A percentile compares a stretch with the other conserved stretches of the same genome.
These are phyloP conservation scores for Lizonia empirigonia DNA, from an alignment of 2,329 filamentous ascomycete genomes.

Conservation along the genomic window DNA sequence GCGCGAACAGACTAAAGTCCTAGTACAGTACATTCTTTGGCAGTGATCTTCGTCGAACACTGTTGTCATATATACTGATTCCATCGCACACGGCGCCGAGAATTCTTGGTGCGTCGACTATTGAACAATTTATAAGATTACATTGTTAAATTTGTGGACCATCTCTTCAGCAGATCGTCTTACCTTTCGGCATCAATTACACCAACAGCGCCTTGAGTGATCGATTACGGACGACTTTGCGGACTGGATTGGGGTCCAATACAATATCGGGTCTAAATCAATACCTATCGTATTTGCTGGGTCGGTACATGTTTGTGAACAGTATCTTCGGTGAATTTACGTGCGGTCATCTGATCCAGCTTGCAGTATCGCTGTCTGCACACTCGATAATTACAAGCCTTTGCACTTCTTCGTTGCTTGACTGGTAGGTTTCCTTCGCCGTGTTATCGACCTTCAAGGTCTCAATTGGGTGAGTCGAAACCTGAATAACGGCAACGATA, in stretches of 20 bases:
- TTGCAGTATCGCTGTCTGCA: constrained; percentile 47
- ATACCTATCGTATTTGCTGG: constrained; percentile 57
- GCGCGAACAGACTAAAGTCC: too few species aligned
- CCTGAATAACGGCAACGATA: background rate
- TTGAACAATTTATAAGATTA: too few species aligned
- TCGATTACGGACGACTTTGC: constrained; percentile 58
- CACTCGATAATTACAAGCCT: constrained; percentile 30
- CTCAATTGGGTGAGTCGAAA: constrained; percentile 40
- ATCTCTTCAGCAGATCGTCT: constrained; percentile 59
- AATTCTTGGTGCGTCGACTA: too few species aligned
- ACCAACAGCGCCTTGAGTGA: constrained; percentile 53
- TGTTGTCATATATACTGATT: constrained; percentile 58
- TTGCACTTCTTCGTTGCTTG: constrained; percentile 47
- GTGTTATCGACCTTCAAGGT: constrained; percentile 49
- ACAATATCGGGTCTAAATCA: too few species aligned
- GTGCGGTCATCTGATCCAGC: constrained; percentile 56
- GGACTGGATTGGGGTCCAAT: constrained; percentile 56
- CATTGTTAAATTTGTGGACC: too few species aligned
- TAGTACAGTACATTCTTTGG: too few species aligned
- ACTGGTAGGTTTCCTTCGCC: constrained; percentile 46
- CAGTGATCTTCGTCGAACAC: constrained; percentile 55
- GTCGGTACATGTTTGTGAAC: constrained; percentile 56
- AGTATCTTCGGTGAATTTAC: constrained; percentile 55
- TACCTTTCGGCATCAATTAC: constrained; percentile 39
- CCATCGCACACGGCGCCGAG: constrained; percentile 54